Conservation (phyloP, 352 stramenopile species). For the Pythium coloratum region DNA sequence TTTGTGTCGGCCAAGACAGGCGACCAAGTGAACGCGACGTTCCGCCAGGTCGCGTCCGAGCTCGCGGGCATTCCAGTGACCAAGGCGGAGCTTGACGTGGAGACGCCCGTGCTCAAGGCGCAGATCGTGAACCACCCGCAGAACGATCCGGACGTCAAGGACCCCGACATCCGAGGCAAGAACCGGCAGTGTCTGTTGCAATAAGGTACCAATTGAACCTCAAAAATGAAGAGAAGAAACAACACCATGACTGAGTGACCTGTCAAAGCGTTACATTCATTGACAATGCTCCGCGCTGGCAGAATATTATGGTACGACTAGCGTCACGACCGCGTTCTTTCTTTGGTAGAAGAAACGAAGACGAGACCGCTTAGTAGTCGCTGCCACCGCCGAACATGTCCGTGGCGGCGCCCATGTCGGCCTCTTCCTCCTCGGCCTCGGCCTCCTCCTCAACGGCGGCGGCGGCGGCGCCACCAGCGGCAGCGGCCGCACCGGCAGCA, state of each 20-base stretch:
- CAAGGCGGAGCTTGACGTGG: constrained; percentile 84
- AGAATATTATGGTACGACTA: constrained; percentile 24
- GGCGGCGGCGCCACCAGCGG: constrained; percentile 44
- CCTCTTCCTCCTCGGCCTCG: constrained; percentile 74
- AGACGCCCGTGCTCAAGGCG: constrained; percentile 85
- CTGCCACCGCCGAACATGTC: constrained; percentile 86
- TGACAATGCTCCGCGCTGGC: constrained; percentile 27
- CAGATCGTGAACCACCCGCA: constrained; percentile 93
- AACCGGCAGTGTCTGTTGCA: constrained; percentile 61
- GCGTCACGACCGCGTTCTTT: background rate
- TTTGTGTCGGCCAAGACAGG: constrained; percentile 94
- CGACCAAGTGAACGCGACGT: constrained; percentile 89
- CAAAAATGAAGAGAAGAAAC: constrained; percentile 9
- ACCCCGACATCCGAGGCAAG: constrained; percentile 54
- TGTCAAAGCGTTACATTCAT: constrained; percentile 80
- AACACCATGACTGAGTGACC: constrained; percentile 24
- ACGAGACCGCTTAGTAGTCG: constrained; percentile 75
- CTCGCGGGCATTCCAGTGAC: constrained; percentile 82
- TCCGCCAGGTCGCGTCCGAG: constrained; percentile 84
- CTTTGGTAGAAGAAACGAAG: constrained; percentile 3
- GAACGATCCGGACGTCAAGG: constrained; percentile 89
- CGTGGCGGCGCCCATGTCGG: constrained; percentile 84
- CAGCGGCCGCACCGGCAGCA: constrained; percentile 51
- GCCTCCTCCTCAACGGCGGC: constrained; percentile 64
- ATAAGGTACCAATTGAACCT: background rate